phyloP scores from a whole-genome alignment of 495 filamentous ascomycete species.

The Friedmanniomyces simplex region DNA sequence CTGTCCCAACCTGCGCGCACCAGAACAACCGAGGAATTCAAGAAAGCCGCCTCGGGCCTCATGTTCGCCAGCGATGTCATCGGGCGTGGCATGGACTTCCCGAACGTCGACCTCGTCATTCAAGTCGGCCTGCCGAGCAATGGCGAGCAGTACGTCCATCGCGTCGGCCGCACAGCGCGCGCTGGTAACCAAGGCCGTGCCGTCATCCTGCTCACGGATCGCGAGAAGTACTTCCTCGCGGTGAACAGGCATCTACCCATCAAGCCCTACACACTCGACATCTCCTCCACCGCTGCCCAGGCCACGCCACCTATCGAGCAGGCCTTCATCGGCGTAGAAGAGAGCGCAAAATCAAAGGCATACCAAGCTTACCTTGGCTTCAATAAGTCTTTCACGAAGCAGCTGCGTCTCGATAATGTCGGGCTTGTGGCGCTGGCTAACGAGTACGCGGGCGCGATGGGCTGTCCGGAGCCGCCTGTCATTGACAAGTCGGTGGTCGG shows the following conservation, averaged over 20 bases:
- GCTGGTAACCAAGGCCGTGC: conserved; percentile 60
- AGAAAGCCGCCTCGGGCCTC: conserved; percentile 42
- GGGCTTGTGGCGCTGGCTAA: conserved; percentile 39
- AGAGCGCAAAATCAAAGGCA: conserved; percentile 41
- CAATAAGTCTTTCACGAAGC: conserved; percentile 41
- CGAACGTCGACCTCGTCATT: conserved; percentile 60
- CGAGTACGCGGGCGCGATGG: conserved; percentile 36
- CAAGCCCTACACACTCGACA: conserved; percentile 39
- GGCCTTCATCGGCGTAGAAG: conserved; percentile 37
- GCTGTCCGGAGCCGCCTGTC: conserved; percentile 36
- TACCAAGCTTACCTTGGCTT: conserved; percentile 49
- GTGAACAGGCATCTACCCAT: conserved; percentile 46
- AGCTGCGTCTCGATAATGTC: conserved; percentile 30
- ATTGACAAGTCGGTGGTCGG: conserved; percentile 28
- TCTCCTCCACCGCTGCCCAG: conserved; percentile 30
- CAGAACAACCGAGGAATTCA: conserved; percentile 50
- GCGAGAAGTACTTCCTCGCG: conserved; percentile 51
- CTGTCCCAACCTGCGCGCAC: conserved; percentile 49
- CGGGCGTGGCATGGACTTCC: conserved; percentile 68
- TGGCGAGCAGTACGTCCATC: conserved; percentile 62
- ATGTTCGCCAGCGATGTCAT: conserved; percentile 62
- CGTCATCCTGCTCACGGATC: conserved; percentile 49
- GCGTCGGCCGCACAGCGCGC: conserved; percentile 61
- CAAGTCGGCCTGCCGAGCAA: conserved; percentile 54
- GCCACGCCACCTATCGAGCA: conserved; percentile 18